phyloP scores from a whole-genome alignment of 805 yeast species.

The Candida silvatica region DNA sequence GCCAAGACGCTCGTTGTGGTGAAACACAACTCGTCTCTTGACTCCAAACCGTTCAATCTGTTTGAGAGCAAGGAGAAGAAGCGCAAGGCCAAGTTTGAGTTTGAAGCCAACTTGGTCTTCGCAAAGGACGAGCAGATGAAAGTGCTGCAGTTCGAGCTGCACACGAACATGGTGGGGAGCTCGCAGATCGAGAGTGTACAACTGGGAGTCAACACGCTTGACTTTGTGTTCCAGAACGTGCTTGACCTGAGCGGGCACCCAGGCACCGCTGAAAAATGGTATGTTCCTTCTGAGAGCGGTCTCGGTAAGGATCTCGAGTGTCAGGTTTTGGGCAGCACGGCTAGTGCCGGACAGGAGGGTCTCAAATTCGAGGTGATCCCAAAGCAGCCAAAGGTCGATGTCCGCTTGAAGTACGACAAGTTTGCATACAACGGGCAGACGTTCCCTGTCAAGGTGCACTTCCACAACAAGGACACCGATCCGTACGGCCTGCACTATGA shows the following conservation, averaged over 20 bases:
- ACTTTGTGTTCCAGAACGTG: constrained; percentile 10
- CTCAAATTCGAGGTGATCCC: constrained; percentile 27
- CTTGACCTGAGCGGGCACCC: constrained; percentile 2
- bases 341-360: no score
- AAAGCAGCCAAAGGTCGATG: constrained; percentile 27
- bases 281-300: constrained; percentile 7
- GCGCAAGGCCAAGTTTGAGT: constrained; percentile 2
- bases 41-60: constrained; percentile 1
- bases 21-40: constrained; percentile 5
- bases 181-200: constrained; percentile 14
- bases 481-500: constrained; percentile 21
- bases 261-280: constrained; percentile 2
- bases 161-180: constrained; percentile 18
- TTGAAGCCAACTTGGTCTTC: constrained; percentile 13
- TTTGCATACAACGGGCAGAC: constrained; percentile 25
- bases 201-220: constrained; percentile 7
- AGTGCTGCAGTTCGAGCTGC: constrained; percentile 13
- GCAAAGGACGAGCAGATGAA: constrained; percentile 4
- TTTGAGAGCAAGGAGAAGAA: constrained; percentile 3
- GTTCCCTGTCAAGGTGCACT: constrained; percentile 14
- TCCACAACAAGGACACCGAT: constrained; percentile 25
- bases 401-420: constrained; percentile 17
- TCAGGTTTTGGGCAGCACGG: constrained; percentile 9
- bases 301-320: constrained; percentile 9
- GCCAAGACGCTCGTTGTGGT: constrained; percentile 9